A percentile compares a stretch with the other conserved stretches of the same genome.
phyloP scores from a whole-genome alignment of 352 stramenopile genomes.

The Phytopythium delawarense region DNA sequence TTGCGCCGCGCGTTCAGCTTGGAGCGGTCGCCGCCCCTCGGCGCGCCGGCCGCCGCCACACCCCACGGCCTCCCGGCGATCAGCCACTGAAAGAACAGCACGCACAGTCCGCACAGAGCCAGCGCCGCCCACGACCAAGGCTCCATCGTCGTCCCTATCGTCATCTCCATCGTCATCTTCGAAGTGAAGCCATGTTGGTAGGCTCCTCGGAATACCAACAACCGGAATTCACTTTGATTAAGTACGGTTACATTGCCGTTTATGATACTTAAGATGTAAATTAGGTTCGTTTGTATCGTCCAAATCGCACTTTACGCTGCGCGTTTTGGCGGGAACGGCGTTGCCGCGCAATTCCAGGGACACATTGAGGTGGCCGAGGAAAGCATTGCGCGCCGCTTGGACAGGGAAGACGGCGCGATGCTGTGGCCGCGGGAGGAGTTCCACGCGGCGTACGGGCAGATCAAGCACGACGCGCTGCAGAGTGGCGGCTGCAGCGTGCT shows the following conservation, averaged over 20 bases:
- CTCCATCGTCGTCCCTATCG: background rate
- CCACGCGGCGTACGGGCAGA: conserved; percentile 77
- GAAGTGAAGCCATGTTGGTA: background rate
- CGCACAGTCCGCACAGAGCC: background rate
- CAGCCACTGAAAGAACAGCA: conserved; percentile 22
- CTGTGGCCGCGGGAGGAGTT: conserved; percentile 86
- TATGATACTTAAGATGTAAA: too few species aligned
- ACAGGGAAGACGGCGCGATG: conserved; percentile 31
- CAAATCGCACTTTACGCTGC: background rate
- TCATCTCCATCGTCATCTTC: background rate
- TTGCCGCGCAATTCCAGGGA: background rate
- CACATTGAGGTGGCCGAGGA: background rate
- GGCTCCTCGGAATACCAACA: too few species aligned
- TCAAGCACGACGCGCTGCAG: conserved; percentile 74
- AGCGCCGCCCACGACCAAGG: background rate
- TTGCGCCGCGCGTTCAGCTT: conserved; percentile 48
- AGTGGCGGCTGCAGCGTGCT: conserved; percentile 81
- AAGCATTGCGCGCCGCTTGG: background rate
- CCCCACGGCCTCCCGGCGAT: conserved; percentile 2
- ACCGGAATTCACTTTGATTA: too few species aligned
- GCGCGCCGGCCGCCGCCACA: background rate
- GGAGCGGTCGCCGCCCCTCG: background rate
- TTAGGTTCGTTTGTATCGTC: too few species aligned
- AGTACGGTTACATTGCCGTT: too few species aligned
- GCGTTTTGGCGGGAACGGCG: conserved; percentile 11